phyloP scores from a whole-genome alignment of 768 basidiomycete genomes.

The Suillus bovinus region DNA sequence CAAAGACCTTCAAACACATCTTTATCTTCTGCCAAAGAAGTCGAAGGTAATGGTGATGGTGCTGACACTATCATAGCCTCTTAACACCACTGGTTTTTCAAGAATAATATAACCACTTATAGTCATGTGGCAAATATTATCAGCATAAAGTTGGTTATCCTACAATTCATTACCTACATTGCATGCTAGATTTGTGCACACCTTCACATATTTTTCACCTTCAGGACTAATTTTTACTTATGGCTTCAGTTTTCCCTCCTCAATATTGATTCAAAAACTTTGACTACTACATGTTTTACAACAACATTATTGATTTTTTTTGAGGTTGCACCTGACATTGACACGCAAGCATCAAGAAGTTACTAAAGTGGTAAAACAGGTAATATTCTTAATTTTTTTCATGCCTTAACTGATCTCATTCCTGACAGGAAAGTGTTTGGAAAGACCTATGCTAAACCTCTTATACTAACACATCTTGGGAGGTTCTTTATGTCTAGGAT shows the following conservation, averaged over 20 bases:
- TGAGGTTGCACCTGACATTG: conserved; percentile 18
- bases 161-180: conserved; percentile 19
- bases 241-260: background rate
- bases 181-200: conserved; percentile 19
- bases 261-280: conserved; percentile 5
- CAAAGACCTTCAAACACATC: conserved; percentile 15
- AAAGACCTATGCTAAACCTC: too few relatives aligned
- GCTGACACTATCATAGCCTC: background rate
- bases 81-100: background rate
- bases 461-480: too few relatives aligned
- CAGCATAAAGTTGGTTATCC: conserved; percentile 14
- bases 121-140: conserved; percentile 5
- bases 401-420: too few relatives aligned
- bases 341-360: conserved; percentile 2
- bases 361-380: conserved; percentile 4
- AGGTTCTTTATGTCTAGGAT: too few relatives aligned
- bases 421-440: too few relatives aligned
- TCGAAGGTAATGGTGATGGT: background rate
- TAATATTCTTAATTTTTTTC: too few relatives aligned
- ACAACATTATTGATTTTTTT: conserved; percentile 12
- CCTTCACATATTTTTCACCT: background rate
- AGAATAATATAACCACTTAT: background rate
- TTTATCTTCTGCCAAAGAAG: conserved; percentile 12
- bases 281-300: conserved; percentile 12
- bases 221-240: background rate